Evolutionary conservation across 768 basidiomycete genomes (phyloP), one percentile per base, ranked within the genome.

Genomic region (Mycena olivaceomarginata): DNA sequence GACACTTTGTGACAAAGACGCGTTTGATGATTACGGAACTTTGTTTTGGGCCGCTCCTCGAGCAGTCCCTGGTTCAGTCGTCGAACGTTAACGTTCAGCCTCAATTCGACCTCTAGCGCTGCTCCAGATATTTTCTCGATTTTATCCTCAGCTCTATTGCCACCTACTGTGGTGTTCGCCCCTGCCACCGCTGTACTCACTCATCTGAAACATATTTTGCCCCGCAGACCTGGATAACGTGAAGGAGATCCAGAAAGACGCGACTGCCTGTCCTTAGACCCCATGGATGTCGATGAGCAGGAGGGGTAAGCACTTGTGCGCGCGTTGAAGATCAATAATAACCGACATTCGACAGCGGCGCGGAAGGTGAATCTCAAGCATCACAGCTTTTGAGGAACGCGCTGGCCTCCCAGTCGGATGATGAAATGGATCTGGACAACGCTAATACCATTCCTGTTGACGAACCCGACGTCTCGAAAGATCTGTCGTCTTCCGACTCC

Each of bases 351-450:
- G 75, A 76, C 74, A 92, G 91, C 81, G 89, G 89, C 80, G 72
- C 83, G 37, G 85, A 53, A n/a, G 69, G 82, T 31, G 87, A 88
- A 76, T 90, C 91, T n/a, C 92, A 93, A 76, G 87, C 92, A 7
- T 90, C 90, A 22, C 90, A 92, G 71, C 80, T 93, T 53, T 82
- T 93, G 66, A 83, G 88, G 67, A 86, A 90, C 72, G 86, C 91
- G 9, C 79, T 93, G 25, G 84, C 84, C 31, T 72, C 81, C 31
- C 85, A 79, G 41, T 51, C 75, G 11, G 77, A 69, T 62, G 77
- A 81, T 60, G 60, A 48, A 40, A 25, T 5, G 69, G 70, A 83
- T 45, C 70, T 68, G 62, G 57, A 69, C 79, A 20, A 63, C 66
- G 56, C 71, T 73, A 46, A 82, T 22, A 59, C 67, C 15, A 45